Evolutionary conservation across 2,329 filamentous ascomycete genomes (phyloP), one percentile per base, ranked within the genome.

Genomic region (Sclerotinia glacialis): DNA sequence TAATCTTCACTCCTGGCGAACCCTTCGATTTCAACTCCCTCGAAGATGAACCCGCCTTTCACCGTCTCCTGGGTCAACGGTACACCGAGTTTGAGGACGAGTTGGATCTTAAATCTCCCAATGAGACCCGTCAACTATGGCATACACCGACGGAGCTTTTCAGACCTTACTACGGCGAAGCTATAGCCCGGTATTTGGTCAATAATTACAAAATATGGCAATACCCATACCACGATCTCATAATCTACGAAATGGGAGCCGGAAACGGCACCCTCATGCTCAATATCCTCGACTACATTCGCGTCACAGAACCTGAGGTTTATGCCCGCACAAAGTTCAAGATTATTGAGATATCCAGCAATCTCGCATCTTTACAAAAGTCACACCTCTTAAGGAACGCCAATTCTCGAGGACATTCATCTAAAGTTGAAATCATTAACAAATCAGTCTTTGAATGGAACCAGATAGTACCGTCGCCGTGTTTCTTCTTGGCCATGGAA

Each of bases 211-310:
- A 95, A 77, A 86, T 97, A 77, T 86, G 97, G 54, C 86, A 92
- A 66, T 98, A 95, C 77, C 95, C 95, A 2, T 97, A 98, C 81
- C 89, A 97, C 79, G 95, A 99, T 79, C 85, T 99, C 63, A 91
- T 96, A 74, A 96, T 99, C 78, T 99, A 97, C 84, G 95, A 99
- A 78, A 96, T 99, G 90, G 95, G 95, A 63, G 95, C 95, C 49
- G 95, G 95, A 73, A 94, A 97, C 74, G 95, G 95, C 69, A 99
- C 96, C 0, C 85, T 99, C 76, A 99, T 99, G 95, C 84, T 95
- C 76, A 99, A 99, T 78, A 93, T 99, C 67, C 85, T 99, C 69
- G 94, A 99, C 82, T 97, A 96, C 78, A 96, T 99, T 77, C 91
- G 93, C 69, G 89, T 91, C 71, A 84, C 89, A 54, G 91, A 98